A percentile compares a stretch with the other conserved stretches of the same genome.
phyloP scores from a whole-genome alignment of 495 filamentous ascomycete species.

The Aspergillus heteromorphus region DNA sequence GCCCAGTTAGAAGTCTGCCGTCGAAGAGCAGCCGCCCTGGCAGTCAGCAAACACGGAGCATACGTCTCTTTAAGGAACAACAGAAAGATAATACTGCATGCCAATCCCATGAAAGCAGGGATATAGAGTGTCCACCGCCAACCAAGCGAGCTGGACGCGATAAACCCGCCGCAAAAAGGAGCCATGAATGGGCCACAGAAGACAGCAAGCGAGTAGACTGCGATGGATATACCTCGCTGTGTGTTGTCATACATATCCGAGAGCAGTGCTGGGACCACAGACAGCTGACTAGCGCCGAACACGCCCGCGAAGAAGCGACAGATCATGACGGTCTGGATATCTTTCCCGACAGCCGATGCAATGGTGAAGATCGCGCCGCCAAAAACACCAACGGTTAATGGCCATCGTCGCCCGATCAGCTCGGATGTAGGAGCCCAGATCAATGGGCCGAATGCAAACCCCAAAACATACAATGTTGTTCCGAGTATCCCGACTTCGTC shows the following conservation, averaged over 20 bases:
- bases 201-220: constrained; percentile 35
- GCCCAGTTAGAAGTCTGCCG: constrained; percentile 29
- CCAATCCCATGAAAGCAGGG: constrained; percentile 20
- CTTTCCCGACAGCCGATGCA: constrained; percentile 46
- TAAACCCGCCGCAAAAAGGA: constrained; percentile 34
- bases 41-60: constrained; percentile 15
- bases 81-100: constrained; percentile 1
- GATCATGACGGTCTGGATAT: constrained; percentile 41
- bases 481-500: constrained; percentile 52
- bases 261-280: constrained; percentile 33
- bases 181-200: constrained; percentile 33
- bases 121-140: constrained; percentile 37
- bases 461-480: constrained; percentile 54
- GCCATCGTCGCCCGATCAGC: constrained; percentile 47
- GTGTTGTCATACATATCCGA: constrained; percentile 37
- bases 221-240: constrained; percentile 31
- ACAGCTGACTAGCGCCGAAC: constrained; percentile 34
- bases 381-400: constrained; percentile 40
- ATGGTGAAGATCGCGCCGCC: constrained; percentile 43
- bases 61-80: constrained; percentile 26
- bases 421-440: constrained; percentile 65
- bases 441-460: constrained; percentile 57
- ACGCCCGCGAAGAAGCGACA: constrained; percentile 36
- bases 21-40: constrained; percentile 22
- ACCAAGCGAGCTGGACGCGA: constrained; percentile 16